A percentile compares a stretch with the other conserved stretches of the same genome.
Conservation (phyloP, 1,284 basidiomycete genomes). For the Phellinidium pouzarii region DNA sequence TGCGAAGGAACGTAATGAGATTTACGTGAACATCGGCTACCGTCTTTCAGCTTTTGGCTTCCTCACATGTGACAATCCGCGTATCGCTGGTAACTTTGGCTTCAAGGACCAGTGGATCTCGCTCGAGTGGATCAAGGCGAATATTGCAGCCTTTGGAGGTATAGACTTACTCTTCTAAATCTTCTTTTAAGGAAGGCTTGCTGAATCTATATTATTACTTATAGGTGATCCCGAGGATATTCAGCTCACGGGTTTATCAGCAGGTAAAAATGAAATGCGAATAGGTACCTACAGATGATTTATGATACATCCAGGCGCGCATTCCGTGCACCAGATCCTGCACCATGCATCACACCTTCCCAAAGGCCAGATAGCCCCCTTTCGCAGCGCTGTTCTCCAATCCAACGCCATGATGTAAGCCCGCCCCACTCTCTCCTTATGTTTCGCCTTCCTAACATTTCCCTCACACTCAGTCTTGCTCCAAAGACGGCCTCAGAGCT, state of each 20-base stretch:
- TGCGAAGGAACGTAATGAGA: slow-evolving; percentile 53
- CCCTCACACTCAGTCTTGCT: slow-evolving; percentile 27
- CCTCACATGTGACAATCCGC: slow-evolving; percentile 53
- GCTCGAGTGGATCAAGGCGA: slow-evolving; percentile 51
- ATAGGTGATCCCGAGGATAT: slow-evolving; percentile 52
- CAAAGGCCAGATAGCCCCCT: slow-evolving; percentile 48
- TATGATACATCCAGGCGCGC: slow-evolving; percentile 43
- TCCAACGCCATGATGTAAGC: slow-evolving; percentile 69
- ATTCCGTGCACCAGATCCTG: slow-evolving; percentile 69
- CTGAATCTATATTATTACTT: slow-evolving; percentile 3
- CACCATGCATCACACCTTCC: slow-evolving; percentile 65
- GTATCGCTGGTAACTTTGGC: slow-evolving; percentile 63
- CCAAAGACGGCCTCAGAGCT: slow-evolving; percentile 55
- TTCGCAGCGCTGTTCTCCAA: slow-evolving; percentile 57
- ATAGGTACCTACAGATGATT: not conserved
- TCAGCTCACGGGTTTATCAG: slow-evolving; percentile 61
- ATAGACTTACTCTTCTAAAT: slow-evolving; percentile 9
- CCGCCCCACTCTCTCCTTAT: too few relatives aligned
- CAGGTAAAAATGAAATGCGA: slow-evolving; percentile 36
- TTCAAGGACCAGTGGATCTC: slow-evolving; percentile 75
- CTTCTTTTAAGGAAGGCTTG: not conserved
- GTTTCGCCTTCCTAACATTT: not conserved
- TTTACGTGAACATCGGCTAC: slow-evolving; percentile 70
- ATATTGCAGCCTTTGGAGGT: slow-evolving; percentile 60
- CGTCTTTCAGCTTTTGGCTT: slow-evolving; percentile 71